These are phyloP conservation scores for Fomitopsis palustris DNA, from an alignment of 1,284 basidiomycete genomes.

Conservation along the genomic window DNA sequence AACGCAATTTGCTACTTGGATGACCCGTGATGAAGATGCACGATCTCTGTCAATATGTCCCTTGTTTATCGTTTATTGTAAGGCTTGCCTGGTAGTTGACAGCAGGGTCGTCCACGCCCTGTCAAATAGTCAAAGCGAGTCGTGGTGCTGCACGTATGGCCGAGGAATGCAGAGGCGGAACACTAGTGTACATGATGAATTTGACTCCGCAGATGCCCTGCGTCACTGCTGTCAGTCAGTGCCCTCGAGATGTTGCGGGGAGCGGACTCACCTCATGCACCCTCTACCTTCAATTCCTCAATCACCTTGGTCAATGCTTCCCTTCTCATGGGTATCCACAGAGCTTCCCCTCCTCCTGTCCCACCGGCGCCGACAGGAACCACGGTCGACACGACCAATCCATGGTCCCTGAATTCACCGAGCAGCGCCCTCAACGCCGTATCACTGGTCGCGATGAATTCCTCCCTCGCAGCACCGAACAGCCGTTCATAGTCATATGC, in stretches of 20 bases:
- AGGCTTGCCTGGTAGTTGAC: not conserved
- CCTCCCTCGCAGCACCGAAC: conserved; percentile 65
- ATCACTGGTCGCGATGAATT: conserved; percentile 86
- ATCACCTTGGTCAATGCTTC: conserved; percentile 48
- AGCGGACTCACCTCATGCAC: not conserved
- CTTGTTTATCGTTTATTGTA: not conserved
- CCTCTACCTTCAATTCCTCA: conserved; percentile 23
- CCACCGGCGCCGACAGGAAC: conserved; percentile 34
- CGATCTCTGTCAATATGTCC: not conserved
- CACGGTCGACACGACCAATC: conserved; percentile 58
- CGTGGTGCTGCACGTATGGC: not conserved
- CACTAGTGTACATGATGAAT: not conserved
- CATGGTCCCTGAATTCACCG: conserved; percentile 89
- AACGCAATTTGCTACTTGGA: not conserved
- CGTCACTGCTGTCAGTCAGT: too few relatives aligned
- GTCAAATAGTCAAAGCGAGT: not conserved
- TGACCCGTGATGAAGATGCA: not conserved
- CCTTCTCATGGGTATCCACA: conserved; percentile 84
- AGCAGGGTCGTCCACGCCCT: not conserved
- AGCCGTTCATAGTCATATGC: conserved; percentile 63
- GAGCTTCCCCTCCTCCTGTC: conserved; percentile 36
- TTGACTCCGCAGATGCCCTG: not conserved
- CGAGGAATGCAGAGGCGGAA: not conserved
- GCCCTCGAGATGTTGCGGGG: not conserved
- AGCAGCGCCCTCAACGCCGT: conserved; percentile 78